These are phyloP conservation scores for Neoboletus magnificus DNA, from an alignment of 768 basidiomycete genomes.

Conservation along the genomic window DNA sequence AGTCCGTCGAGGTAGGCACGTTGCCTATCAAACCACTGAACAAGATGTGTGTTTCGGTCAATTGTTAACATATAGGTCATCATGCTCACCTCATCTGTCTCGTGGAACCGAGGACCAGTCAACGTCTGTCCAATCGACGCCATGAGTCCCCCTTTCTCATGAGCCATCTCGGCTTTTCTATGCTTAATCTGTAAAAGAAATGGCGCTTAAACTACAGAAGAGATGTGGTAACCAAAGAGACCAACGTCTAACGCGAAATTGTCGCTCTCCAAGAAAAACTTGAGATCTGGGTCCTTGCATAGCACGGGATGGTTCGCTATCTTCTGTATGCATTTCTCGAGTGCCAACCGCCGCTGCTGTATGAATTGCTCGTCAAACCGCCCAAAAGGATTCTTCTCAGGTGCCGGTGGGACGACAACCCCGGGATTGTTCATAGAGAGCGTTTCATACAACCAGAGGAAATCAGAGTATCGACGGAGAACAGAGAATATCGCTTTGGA, in stretches of 20 bases:
- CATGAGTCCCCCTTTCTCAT: constrained; percentile 80
- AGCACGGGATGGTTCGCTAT: constrained; percentile 90
- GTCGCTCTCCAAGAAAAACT: constrained; percentile 90
- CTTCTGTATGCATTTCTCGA: constrained; percentile 91
- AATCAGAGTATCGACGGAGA: constrained; percentile 95
- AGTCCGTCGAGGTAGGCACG: constrained; percentile 83
- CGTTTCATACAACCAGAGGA: constrained; percentile 92
- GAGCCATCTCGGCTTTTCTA: constrained; percentile 69
- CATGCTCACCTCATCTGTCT: constrained; percentile 73
- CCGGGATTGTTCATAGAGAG: constrained; percentile 91
- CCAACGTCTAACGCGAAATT: constrained; percentile 86
- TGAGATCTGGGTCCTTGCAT: constrained; percentile 82
- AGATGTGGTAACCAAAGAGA: constrained; percentile 6
- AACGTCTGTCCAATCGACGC: constrained; percentile 79
- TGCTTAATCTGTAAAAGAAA: constrained; percentile 71
- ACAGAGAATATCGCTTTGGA: constrained; percentile 87
- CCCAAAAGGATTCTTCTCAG: constrained; percentile 92
- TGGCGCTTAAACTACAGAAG: not conserved
- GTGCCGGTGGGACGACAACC: constrained; percentile 93
- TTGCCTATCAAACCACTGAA: constrained; percentile 91
- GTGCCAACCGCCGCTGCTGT: constrained; percentile 73
- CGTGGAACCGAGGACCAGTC: constrained; percentile 77
- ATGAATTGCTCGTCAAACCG: constrained; percentile 93
- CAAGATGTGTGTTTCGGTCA: not conserved
- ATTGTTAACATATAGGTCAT: not conserved